Evolutionary conservation across 768 basidiomycete genomes (phyloP), one percentile per base, ranked within the genome.

Genomic region (Lactarius hengduanensis): DNA sequence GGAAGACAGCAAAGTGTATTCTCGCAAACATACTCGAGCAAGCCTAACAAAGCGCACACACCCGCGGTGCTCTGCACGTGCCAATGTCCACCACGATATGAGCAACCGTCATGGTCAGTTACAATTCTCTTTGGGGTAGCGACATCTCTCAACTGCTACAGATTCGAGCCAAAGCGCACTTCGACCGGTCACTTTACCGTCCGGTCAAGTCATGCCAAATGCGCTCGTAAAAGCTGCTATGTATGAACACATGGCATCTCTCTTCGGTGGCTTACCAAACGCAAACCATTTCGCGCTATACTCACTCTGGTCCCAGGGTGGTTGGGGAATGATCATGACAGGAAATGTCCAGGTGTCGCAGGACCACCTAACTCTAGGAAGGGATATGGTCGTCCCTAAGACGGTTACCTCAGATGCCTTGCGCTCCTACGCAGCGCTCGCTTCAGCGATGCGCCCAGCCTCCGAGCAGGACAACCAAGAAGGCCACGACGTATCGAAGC

Each of bases 261-360:
- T 88, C 36, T 77, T 78, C 11, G 91, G 92, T 26, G 92, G 92
- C 0, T 82, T 84, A 11, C 94, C 95, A 0, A 92, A 90, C 68
- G 71, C 77, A 16, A 74, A 79, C 54, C 91, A 94, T 74, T 72
- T 81, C 41, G 72, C 76, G 0, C 80, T 97, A 34, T 97, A 98
- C 73, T 75, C 83, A 0, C 78, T 80, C 70, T 98, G 95, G 94
- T 84, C 86, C 1, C 74, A 78, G 61, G 83, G 89, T 13, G 82
- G 82, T 57, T 98, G 92, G 92, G 96, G 93, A 0, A 92, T 97
- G 82, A 78, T 96, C 56, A 74, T 96, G 34, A 93, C 95, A 0
- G 96, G 96, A 4, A 95, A 95, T 69, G 82, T 92, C 4, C 89
- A 91, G 71, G 85, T 95, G 32, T 81, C 82, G 32, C 66, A 67